Evolutionary conservation across 176 grass and related monocot species (phyloP), one percentile per base, ranked within the genome.

Genomic region (Poa pratensis): DNA sequence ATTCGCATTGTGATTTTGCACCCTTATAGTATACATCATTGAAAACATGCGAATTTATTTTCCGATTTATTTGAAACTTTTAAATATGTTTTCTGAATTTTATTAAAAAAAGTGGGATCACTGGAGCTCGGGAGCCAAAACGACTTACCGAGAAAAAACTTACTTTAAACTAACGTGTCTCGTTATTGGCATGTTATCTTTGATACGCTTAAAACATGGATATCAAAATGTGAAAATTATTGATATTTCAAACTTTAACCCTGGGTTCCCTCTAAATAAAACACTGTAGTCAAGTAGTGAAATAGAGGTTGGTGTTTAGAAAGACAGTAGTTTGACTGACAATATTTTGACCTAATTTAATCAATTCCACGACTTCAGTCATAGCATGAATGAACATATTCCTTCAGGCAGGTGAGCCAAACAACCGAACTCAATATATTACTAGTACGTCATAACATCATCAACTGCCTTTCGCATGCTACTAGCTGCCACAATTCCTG

Each of bases 331-430:
- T 22, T 30, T 1, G 16, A 42, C 55, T 74, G 57, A 8, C 11
- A 59, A 6, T 63, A 27, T 9, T 49, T 86, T 15, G 35, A 24
- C 19, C 35, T 80, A 15, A 49, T 55, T 54, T 66, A 71, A 35
- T 63, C 42, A 17, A 35, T 65, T 69, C 59, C 9, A 50, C 81
- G 60, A 55, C 12, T 76, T 85, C 15, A 54, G 35, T 51, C 13
- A 43, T 65, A 45, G n/a, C 67, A 48, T 49, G 27, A 39, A 76
- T 54, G 7, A 24, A 6, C 26, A 75, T 26, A 75, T 81, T 77
- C 22, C 23, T 83, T 67, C 7, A 40, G 55, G 65, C 66, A 90
- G 73, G 3, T 73, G 74, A 83, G 20, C 37, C 24, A 78, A 62
- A 35, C 17, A 69, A 69, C 7, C 26, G 6, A 27, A 26, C n/a